Percentiles rank a stretch among this genome's conserved stretches.
Conservation (phyloP, 495 filamentous ascomycete species). For the Penicillium maclennaniae region DNA sequence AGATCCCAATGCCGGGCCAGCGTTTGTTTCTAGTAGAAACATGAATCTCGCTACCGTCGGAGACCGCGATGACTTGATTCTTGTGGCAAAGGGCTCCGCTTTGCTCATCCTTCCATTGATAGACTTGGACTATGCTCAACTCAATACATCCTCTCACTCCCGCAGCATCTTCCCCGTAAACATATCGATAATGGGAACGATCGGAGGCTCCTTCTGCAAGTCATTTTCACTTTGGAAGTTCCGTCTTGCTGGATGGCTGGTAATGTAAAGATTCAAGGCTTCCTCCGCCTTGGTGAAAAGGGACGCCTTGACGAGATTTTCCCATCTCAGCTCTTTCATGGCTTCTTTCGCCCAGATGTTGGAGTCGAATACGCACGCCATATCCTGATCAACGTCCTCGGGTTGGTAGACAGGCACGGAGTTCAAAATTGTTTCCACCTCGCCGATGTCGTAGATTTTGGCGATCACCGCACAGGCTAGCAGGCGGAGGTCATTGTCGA, state of each 20-base stretch:
- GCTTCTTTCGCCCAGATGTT: neutral
- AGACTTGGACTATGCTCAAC: neutral
- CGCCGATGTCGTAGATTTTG: neutral
- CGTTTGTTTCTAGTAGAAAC: constrained; percentile 38
- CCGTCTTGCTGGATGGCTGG: neutral
- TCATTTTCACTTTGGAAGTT: neutral
- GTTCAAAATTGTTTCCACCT: neutral
- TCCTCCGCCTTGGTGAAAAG: neutral
- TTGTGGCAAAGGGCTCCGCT: neutral
- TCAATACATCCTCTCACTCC: neutral
- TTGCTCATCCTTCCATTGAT: neutral
- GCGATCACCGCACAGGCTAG: neutral
- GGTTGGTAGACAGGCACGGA: neutral
- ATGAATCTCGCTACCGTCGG: constrained; percentile 34
- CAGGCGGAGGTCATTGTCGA: neutral
- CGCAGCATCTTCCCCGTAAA: neutral
- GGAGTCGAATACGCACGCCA: neutral
- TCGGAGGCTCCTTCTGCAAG: neutral
- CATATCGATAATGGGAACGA: constrained; percentile 6
- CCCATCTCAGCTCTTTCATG: neutral
- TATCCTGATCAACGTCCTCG: neutral
- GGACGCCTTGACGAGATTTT: neutral
- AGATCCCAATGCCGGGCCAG: constrained; percentile 40
- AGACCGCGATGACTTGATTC: constrained; percentile 22
- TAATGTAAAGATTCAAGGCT: neutral